Conservation (phyloP, 441 rosid genomes). For the Omphalea diandra region DNA sequence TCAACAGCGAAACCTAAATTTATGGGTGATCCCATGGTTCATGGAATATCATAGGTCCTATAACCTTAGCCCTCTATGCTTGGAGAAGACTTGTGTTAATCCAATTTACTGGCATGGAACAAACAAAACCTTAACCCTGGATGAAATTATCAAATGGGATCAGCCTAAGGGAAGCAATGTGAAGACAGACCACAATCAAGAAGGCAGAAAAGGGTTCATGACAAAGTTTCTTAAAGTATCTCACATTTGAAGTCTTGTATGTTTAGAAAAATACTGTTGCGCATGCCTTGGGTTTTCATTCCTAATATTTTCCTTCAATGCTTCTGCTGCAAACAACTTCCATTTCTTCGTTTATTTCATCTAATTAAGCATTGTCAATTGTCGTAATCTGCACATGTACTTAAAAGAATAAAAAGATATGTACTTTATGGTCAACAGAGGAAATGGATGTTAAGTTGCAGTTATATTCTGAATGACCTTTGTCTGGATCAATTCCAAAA, state of each 20-base stretch:
- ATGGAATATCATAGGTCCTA: too few relatives aligned
- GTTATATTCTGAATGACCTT: slow-evolving; percentile 70
- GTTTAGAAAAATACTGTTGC: too few relatives aligned
- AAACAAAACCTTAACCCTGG: background rate
- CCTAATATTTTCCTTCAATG: background rate
- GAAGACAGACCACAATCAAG: background rate
- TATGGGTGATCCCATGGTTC: background rate
- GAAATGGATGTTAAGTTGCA: slow-evolving; percentile 78
- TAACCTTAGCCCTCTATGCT: background rate
- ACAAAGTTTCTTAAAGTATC: too few relatives aligned
- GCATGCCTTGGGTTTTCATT: too few relatives aligned
- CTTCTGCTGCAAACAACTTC: slow-evolving; percentile 10
- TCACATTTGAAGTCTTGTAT: too few relatives aligned
- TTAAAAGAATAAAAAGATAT: background rate
- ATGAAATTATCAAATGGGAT: background rate
- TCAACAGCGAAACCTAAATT: background rate
- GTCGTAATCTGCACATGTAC: background rate
- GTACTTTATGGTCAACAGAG: slow-evolving; percentile 48
- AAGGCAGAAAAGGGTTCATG: background rate
- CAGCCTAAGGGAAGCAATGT: background rate
- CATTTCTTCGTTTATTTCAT: background rate
- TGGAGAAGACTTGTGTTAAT: background rate
- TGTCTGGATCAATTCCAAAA: slow-evolving; percentile 81
- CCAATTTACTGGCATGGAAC: background rate
- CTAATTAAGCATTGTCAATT: background rate